phyloP scores from a whole-genome alignment of 169 alveolate species.

The Eimeria brunetti region DNA sequence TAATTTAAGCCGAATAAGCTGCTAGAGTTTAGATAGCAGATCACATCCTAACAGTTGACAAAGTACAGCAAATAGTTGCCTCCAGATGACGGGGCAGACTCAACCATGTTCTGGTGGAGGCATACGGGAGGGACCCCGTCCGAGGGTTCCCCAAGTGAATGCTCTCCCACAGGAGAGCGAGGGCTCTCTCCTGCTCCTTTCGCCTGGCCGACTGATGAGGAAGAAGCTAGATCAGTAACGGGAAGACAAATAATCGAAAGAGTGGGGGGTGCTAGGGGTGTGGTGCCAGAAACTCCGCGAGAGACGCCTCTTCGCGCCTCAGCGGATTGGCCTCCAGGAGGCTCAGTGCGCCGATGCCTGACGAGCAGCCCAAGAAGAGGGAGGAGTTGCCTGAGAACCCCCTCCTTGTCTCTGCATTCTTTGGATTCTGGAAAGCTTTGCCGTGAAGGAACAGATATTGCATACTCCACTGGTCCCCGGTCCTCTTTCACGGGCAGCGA shows the following conservation, averaged over 20 bases:
- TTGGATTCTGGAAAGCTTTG: not conserved
- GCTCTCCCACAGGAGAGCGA: not conserved
- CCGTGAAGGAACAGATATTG: not conserved
- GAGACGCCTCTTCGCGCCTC: not conserved
- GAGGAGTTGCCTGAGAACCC: not conserved
- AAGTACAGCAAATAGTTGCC: not conserved
- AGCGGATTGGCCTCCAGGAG: not conserved
- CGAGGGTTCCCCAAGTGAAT: not conserved
- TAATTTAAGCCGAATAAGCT: not conserved
- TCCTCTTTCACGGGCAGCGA: not conserved
- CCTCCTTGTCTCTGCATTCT: not conserved
- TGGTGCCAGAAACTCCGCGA: not conserved
- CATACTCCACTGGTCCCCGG: not conserved
- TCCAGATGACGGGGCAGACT: constrained; percentile 31
- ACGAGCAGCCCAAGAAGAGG: not conserved
- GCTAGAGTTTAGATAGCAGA: not conserved
- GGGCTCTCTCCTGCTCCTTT: not conserved
- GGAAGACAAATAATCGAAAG: too few relatives aligned
- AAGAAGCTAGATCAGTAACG: not conserved
- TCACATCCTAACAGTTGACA: not conserved
- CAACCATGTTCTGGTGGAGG: constrained; percentile 43
- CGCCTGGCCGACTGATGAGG: not conserved
- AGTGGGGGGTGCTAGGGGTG: not conserved
- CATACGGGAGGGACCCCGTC: constrained; percentile 23
- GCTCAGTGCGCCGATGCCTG: not conserved